Conservation (phyloP, 495 filamentous ascomycete species). For the Daldinia loculata region DNA sequence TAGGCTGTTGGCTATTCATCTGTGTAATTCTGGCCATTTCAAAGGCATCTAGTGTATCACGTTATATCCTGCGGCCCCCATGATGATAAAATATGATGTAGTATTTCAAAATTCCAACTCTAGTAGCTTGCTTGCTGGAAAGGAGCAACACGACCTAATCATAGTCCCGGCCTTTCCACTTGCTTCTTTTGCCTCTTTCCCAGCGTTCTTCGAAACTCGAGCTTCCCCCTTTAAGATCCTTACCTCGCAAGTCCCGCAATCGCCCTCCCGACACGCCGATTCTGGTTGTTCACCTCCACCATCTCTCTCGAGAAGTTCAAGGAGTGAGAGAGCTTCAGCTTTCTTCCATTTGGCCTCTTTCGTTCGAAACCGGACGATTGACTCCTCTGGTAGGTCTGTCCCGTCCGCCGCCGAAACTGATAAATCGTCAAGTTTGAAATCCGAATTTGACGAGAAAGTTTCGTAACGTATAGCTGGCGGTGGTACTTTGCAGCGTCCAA, state of each 20-base stretch:
- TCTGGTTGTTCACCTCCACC: background rate
- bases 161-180: background rate
- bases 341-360: background rate
- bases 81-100: background rate
- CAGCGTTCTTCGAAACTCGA: background rate
- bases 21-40: background rate
- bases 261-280: background rate
- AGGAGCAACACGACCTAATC: background rate
- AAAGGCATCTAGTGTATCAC: background rate
- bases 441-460: background rate
- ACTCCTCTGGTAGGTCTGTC: background rate
- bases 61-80: background rate
- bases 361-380: background rate
- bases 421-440: background rate
- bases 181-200: background rate
- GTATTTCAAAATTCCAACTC: background rate
- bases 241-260: background rate
- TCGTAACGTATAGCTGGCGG: background rate
- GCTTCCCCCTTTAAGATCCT: background rate
- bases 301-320: background rate
- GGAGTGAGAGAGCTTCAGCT: background rate
- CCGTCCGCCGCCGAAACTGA: background rate
- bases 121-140: background rate
- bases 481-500: background rate
- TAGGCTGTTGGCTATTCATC: background rate